phyloP scores from a whole-genome alignment of 2,329 filamentous ascomycete genomes.

The Ophiognomonia clavigignenti-juglandacearum region DNA sequence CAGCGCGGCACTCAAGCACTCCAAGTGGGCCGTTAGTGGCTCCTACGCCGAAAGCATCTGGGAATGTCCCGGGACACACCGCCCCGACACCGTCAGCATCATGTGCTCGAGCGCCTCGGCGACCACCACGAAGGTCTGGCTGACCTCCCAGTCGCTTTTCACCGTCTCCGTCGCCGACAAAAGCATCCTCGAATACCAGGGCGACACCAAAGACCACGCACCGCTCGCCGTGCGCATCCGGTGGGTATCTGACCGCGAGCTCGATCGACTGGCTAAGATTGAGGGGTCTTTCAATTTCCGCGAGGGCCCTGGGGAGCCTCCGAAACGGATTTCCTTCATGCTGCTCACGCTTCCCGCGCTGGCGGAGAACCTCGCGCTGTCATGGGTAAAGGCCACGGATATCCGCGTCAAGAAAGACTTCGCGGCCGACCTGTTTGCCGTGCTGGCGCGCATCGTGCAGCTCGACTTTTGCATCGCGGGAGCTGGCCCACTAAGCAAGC shows the following conservation, averaged over 20 bases:
- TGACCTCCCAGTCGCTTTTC: constrained; percentile 26
- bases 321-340: not conserved
- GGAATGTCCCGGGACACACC: constrained; percentile 29
- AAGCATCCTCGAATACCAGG: constrained; percentile 40
- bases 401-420: constrained; percentile 17
- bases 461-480: constrained; percentile 15
- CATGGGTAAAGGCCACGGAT: constrained; percentile 23
- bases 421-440: constrained; percentile 29
- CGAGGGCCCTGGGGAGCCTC: not conserved
- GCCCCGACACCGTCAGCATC: constrained; percentile 32
- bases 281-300: not conserved
- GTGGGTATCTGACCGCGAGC: constrained; percentile 27
- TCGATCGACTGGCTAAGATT: not conserved
- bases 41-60: constrained; percentile 39
- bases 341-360: constrained; percentile 31
- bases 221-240: constrained; percentile 28
- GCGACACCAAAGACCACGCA: constrained; percentile 22
- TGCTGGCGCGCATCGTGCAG: constrained; percentile 27
- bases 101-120: constrained; percentile 33
- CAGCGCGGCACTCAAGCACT: constrained; percentile 33
- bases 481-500: constrained; percentile 13
- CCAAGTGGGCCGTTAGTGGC: constrained; percentile 43
- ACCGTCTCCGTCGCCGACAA: constrained; percentile 22
- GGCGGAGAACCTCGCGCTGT: constrained; percentile 28
- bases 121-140: constrained; percentile 36